phyloP scores from a whole-genome alignment of 169 alveolate species.

The Plasmodium vinckei region DNA sequence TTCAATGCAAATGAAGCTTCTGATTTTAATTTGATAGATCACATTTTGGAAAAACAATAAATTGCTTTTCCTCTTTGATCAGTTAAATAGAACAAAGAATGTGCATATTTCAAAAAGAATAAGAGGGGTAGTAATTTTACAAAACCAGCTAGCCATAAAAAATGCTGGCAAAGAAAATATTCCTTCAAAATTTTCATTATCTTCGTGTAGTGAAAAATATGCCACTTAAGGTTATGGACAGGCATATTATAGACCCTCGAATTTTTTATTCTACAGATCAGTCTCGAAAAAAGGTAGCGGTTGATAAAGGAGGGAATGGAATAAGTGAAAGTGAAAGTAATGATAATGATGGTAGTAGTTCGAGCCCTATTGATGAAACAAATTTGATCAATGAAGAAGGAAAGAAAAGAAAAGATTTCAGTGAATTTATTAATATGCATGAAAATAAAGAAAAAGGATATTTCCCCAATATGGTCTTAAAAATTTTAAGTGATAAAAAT shows the following conservation, averaged over 20 bases:
- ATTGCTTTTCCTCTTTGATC: no score
- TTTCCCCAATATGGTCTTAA: conserved; percentile 27
- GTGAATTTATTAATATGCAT: background rate
- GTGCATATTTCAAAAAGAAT: background rate
- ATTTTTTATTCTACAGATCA: conserved; percentile 6
- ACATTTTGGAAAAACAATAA: conserved; percentile 57
- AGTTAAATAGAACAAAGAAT: background rate
- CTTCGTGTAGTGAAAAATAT: no score
- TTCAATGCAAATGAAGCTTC: conserved; percentile 64
- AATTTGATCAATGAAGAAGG: background rate
- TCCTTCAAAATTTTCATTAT: background rate
- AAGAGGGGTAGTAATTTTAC: no score
- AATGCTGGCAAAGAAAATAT: conserved; percentile 1
- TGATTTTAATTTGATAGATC: conserved; percentile 42
- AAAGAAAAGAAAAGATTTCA: background rate
- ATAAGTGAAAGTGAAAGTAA: background rate
- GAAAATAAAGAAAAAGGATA: conserved; percentile 1
- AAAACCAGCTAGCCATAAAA: background rate
- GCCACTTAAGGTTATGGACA: no score
- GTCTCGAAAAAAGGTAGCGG: background rate
- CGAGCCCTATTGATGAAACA: background rate
- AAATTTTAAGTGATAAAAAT: background rate
- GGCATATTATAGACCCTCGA: background rate
- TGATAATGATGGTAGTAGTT: background rate
- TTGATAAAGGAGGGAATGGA: background rate